Evolutionary conservation across 2,329 filamentous ascomycete species (phyloP).

Genomic region (Sporothrix variecibatus): DNA sequence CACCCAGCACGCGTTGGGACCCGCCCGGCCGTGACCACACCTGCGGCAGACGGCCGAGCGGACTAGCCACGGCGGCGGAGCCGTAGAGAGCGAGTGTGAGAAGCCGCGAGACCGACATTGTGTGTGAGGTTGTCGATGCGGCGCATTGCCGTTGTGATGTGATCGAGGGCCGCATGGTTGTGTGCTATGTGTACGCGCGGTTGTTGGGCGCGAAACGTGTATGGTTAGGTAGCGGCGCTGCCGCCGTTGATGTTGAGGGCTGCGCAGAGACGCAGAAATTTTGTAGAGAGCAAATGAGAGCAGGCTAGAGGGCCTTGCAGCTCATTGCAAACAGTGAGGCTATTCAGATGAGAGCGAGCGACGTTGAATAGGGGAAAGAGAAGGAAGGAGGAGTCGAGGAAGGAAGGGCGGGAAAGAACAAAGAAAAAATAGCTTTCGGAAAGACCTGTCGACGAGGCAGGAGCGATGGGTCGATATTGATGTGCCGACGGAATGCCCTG

Average conservation of each 20-base stretch:
- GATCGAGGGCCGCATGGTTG: constrained; percentile 9
- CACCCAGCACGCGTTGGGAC: constrained; percentile 31
- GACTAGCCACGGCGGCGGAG: constrained; percentile 35
- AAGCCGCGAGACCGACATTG: background rate
- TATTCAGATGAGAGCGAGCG: background rate
- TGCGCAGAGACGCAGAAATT: background rate
- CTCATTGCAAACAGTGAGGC: constrained; percentile 1
- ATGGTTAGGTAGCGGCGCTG: background rate
- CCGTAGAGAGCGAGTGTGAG: constrained; percentile 4
- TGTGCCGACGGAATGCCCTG: background rate
- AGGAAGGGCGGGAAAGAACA: constrained; percentile 1
- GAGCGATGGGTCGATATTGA: background rate
- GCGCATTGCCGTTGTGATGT: constrained; percentile 13
- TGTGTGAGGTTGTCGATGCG: background rate
- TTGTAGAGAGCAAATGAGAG: background rate
- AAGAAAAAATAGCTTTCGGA: constrained; percentile 1
- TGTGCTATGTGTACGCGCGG: background rate
- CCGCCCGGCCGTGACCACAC: constrained; percentile 17
- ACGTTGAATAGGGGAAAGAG: background rate
- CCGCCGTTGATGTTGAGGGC: background rate
- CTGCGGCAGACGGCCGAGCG: constrained; percentile 28
- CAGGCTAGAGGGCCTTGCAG: constrained; percentile 9
- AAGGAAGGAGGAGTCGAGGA: background rate
- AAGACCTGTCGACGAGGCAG: background rate
- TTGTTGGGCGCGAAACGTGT: background rate